Evolutionary conservation across 495 filamentous ascomycete species (phyloP), one percentile per base, ranked within the genome.

Genomic region (Haplographium delicatum): DNA sequence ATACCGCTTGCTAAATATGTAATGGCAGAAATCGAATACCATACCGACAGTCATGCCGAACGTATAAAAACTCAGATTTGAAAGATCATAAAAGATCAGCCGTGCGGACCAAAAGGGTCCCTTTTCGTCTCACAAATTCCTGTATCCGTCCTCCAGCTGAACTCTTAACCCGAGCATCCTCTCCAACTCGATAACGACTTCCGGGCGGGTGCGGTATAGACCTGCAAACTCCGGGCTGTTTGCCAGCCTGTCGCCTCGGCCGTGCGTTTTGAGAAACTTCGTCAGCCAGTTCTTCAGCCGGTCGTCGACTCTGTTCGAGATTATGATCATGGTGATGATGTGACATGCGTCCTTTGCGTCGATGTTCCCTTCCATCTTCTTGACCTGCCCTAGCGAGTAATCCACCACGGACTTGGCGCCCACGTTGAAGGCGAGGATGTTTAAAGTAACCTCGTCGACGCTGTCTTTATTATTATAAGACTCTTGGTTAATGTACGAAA

Each of bases 401-500:
- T 61, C 54, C 22, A 51, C 42, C 0, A 37, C 50, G 8, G 30
- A 42, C 39, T 57, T 61, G 24, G 35, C 24, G 3, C 50, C 46
- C 0, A 57, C 44, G 24, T 43, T 57, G 10, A 40, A 33, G 8
- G 53, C 49, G 6, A 61, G 45, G 9, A 57, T 54, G 19, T 54
- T 42, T 18, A 61, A 26, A 1, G 38, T 53, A 8, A 57, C 54
- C 18, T 57, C 48, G 27, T 61, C 54, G 5, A 57, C 9, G 3
- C 50, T 4, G n/a, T 10, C 18, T 1, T 25, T 31, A 11, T 44
- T 25, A 1, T 18, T 2, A 16, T 53, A 54, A 8, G 4, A 4
- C 13, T 61, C 53, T 4, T 26, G 15, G 23, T 61, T 61, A 41
- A 61, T 61, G 50, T 25, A 61, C 15, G 41, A 35, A 15, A 61